These are phyloP conservation scores for Magnolia officinalis DNA, from an alignment of 164 flowering plant species.

Conservation along the genomic window DNA sequence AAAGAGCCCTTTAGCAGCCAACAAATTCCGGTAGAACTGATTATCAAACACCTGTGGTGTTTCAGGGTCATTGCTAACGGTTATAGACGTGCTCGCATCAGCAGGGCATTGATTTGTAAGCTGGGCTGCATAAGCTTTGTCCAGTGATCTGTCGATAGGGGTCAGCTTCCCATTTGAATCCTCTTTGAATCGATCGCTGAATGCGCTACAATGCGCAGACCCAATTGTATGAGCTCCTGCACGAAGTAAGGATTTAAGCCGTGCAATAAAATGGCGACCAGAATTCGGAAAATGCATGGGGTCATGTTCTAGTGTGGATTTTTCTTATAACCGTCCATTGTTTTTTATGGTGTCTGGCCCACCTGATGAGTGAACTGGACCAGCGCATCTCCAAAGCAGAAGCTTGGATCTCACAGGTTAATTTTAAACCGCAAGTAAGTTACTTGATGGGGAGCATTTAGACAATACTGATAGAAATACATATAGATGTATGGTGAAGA, in stretches of 20 bases:
- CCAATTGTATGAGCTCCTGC: constrained; percentile 88
- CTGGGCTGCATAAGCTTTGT: constrained; percentile 44
- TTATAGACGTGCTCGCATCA: constrained; percentile 31
- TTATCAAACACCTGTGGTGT: constrained; percentile 60
- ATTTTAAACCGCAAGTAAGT: too few species aligned
- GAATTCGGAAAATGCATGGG: neutral
- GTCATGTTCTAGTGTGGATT: neutral
- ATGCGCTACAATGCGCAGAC: constrained; percentile 63
- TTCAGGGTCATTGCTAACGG: constrained; percentile 55
- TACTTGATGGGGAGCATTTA: too few species aligned
- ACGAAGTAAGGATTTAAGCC: neutral
- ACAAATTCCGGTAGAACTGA: constrained; percentile 53
- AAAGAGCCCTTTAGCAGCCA: constrained; percentile 55
- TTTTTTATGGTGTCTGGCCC: too few species aligned
- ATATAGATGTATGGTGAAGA: too few species aligned
- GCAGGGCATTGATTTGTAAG: constrained; percentile 49
- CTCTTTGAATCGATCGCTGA: constrained; percentile 54
- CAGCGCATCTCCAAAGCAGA: neutral
- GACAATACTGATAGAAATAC: too few species aligned
- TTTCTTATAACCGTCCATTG: neutral
- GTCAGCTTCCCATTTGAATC: constrained; percentile 50
- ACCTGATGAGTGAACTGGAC: neutral
- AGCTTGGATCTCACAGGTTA: too few species aligned
- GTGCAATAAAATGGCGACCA: neutral
- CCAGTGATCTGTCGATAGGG: constrained; percentile 49